Conservation (phyloP, 1,284 basidiomycete species). For the Austropuccinia psidii region DNA sequence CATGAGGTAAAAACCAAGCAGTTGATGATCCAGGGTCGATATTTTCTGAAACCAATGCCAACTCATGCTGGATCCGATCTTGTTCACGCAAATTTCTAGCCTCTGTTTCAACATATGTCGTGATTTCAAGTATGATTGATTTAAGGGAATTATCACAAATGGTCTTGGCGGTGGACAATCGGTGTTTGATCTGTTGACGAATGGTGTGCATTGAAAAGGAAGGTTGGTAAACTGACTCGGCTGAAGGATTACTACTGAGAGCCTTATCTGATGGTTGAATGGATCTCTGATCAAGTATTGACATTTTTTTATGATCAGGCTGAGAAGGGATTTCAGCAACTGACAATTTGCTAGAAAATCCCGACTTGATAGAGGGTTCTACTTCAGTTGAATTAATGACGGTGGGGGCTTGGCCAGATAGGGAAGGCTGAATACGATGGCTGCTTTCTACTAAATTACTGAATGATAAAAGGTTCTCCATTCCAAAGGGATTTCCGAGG, state of each 20-base stretch:
- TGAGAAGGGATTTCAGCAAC: not conserved
- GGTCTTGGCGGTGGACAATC: slow-evolving; percentile 85
- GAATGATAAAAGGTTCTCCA: not conserved
- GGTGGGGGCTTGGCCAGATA: not conserved
- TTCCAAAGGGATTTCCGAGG: slow-evolving; percentile 25
- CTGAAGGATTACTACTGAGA: not conserved
- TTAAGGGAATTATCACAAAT: slow-evolving; percentile 91
- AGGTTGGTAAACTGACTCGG: slow-evolving; percentile 39
- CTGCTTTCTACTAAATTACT: not conserved
- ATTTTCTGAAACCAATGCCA: slow-evolving; percentile 50
- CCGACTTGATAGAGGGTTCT: not conserved
- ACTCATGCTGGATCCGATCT: slow-evolving; percentile 59
- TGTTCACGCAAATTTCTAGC: slow-evolving; percentile 59
- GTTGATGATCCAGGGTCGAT: slow-evolving; percentile 46
- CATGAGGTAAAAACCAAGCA: slow-evolving; percentile 40
- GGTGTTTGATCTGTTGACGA: slow-evolving; percentile 81
- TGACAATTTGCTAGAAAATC: not conserved
- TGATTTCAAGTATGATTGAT: slow-evolving; percentile 85
- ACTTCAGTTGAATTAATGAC: not conserved
- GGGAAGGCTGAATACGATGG: not conserved
- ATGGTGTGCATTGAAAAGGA: slow-evolving; percentile 57
- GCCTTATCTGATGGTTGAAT: not conserved
- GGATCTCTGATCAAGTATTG: not conserved
- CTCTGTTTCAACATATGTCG: slow-evolving; percentile 82
- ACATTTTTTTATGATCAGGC: not conserved